Evolutionary conservation across 345 rosid species (phyloP), one percentile per base, ranked within the genome.

Genomic region (Salix brachista): DNA sequence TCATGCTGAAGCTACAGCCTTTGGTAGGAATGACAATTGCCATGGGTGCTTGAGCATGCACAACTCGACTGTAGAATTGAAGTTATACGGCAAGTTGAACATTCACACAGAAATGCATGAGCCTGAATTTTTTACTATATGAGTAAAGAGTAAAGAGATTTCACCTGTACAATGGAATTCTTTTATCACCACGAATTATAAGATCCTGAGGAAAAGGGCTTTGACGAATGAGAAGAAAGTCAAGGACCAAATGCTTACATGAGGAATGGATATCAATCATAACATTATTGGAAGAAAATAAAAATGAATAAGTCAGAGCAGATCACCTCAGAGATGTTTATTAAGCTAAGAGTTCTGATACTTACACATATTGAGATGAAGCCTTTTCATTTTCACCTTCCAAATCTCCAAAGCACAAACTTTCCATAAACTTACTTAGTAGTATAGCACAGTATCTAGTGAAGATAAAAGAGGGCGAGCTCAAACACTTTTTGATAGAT

Each of bases 81-180:
- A 81, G 75, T 76, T 75, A 72, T 71, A 39, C 2, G 69, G 79
- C 87, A 80, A 89, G 86, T 82, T 54, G 73, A 54, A 72, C 6
- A 71, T 50, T 70, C 14, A 5, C 11, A 37, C 73, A 71, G 14
- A 7, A 19, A 71, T 64, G 34, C 32, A 41, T 25, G 69, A 72
- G 64, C 69, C 46, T 48, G 61, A 79, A 21, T 44, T 61, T 67
- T 56, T 32, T 69, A 77, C 39, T 66, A 73, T 32, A 10, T 58
- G 18, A 42, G 32, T 37, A 19, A 69, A 65, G 65, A 66, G 72
- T 70, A 77, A 65, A 28, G 66, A 86, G 72, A 89, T 75, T 82
- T 84, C 85, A 96, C 99, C 98, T 90, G 80, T 96, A 96, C 72
- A 96, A 83, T 19, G 95, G 99, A 75, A 96, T 85, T 74, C 84